Percentiles rank a stretch among this genome's conserved stretches.
Conservation (phyloP, 225 moss, liverwort and hornwort genomes). For the Sphagnum tenellum region DNA sequence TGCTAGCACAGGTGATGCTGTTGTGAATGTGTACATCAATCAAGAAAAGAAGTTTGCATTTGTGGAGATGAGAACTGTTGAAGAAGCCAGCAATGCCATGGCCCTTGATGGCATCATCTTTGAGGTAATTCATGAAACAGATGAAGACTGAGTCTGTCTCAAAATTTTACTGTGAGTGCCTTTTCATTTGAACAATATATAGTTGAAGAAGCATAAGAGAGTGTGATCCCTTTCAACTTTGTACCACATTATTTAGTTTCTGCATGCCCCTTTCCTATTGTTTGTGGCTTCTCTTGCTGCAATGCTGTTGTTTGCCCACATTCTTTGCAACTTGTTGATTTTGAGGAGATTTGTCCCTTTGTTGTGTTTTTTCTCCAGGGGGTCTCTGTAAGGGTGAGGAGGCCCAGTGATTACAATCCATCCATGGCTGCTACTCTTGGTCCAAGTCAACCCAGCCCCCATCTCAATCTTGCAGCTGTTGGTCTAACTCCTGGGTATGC, state of each 20-base stretch:
- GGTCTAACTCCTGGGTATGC: slow-evolving; percentile 85
- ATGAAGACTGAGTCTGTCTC: neutral
- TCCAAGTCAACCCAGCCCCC: slow-evolving; percentile 87
- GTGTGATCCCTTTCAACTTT: neutral
- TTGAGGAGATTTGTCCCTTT: neutral
- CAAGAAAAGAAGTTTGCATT: slow-evolving; percentile 97
- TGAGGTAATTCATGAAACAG: slow-evolving; percentile 30
- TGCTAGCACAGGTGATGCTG: slow-evolving; percentile 69
- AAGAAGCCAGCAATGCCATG: slow-evolving; percentile 99
- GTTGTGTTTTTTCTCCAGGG: slow-evolving; percentile 31
- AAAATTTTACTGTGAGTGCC: neutral
- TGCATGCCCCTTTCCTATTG: neutral
- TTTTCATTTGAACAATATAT: neutral
- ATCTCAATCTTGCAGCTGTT: slow-evolving; percentile 80
- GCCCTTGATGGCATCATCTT: slow-evolving; percentile 93
- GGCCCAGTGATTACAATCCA: slow-evolving; percentile 98
- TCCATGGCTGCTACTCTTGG: slow-evolving; percentile 98
- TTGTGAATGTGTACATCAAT: slow-evolving; percentile 96
- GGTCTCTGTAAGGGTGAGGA: slow-evolving; percentile 85
- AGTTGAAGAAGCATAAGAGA: neutral
- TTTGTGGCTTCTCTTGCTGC: neutral
- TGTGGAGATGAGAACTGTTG: slow-evolving; percentile 98
- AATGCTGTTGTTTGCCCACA: neutral
- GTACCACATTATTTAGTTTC: neutral
- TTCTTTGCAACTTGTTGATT: too few relatives aligned